A percentile compares a stretch with the other conserved stretches of the same genome.
Conservation (phyloP, 2,329 filamentous ascomycete species). For the Conoideocrella luteorostrata region DNA sequence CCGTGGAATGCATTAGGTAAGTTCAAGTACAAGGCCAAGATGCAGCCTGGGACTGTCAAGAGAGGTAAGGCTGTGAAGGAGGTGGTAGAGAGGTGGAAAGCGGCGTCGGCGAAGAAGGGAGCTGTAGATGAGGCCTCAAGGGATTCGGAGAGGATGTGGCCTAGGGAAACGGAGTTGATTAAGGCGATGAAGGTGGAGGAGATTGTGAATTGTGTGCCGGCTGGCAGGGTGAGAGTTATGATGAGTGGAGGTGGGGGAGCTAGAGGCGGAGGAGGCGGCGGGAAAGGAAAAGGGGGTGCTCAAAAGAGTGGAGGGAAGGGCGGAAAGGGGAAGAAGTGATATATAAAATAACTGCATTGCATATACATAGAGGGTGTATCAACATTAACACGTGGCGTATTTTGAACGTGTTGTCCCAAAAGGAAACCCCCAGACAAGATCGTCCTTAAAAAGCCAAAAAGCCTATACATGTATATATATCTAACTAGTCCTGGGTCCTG, state of each 20-base stretch:
- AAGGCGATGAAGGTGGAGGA: conserved; percentile 76
- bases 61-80: conserved; percentile 94
- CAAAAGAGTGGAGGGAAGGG: conserved; percentile 31
- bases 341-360: too few species aligned
- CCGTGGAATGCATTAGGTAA: conserved; percentile 58
- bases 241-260: conserved; percentile 48
- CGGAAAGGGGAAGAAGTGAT: conserved; percentile 4
- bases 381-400: too few species aligned
- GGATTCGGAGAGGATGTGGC: conserved; percentile 74
- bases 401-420: too few species aligned
- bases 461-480: too few species aligned
- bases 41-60: conserved; percentile 85
- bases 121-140: conserved; percentile 53
- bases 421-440: too few species aligned
- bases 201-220: conserved; percentile 72
- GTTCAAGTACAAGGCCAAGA: conserved; percentile 90
- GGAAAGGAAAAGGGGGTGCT: conserved; percentile 24
- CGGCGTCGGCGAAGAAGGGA: conserved; percentile 52
- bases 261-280: conserved; percentile 29
- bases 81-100: conserved; percentile 74
- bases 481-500: too few species aligned
- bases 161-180: conserved; percentile 77
- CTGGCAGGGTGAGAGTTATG: conserved; percentile 75
- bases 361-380: too few species aligned
- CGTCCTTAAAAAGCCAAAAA: too few species aligned